These are phyloP conservation scores for Monascus ruber DNA, from an alignment of 2,329 filamentous ascomycete species.

Conservation along the genomic window DNA sequence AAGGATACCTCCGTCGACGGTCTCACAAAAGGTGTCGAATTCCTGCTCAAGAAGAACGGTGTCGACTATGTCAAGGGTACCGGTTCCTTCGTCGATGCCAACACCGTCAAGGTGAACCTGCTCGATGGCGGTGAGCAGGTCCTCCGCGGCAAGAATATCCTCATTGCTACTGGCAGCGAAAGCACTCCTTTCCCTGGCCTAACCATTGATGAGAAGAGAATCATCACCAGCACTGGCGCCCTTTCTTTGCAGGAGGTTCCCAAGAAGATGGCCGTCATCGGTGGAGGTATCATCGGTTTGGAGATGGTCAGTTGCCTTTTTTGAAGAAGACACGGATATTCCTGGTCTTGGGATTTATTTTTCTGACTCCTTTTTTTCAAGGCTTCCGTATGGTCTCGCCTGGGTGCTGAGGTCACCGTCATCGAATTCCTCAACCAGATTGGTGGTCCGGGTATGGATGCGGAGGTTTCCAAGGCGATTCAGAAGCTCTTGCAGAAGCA, in stretches of 20 bases:
- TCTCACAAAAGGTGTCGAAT: conserved; percentile 95
- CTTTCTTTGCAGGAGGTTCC: conserved; percentile 82
- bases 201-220: conserved; percentile 92
- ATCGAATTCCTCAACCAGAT: conserved; percentile 96
- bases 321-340: not conserved
- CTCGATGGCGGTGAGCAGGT: conserved; percentile 84
- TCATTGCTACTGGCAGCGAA: conserved; percentile 94
- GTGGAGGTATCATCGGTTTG: conserved; percentile 94
- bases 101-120: conserved; percentile 83
- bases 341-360: conserved; percentile 1
- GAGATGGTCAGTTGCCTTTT: conserved; percentile 57
- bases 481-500: conserved; percentile 95
- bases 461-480: conserved; percentile 77
- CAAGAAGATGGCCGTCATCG: conserved; percentile 94
- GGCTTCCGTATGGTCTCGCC: conserved; percentile 87
- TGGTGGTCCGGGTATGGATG: conserved; percentile 94
- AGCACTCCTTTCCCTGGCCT: conserved; percentile 92
- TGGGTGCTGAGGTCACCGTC: conserved; percentile 89
- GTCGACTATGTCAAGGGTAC: conserved; percentile 96
- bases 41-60: conserved; percentile 97
- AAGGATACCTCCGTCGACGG: conserved; percentile 85
- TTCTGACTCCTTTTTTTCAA: conserved; percentile 16
- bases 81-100: conserved; percentile 73
- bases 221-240: conserved; percentile 92
- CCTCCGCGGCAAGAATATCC: conserved; percentile 86